A percentile compares a stretch with the other conserved stretches of the same genome.
phyloP scores from a whole-genome alignment of 139 green algal genomes.

The Edaphochlamys debaryana region DNA sequence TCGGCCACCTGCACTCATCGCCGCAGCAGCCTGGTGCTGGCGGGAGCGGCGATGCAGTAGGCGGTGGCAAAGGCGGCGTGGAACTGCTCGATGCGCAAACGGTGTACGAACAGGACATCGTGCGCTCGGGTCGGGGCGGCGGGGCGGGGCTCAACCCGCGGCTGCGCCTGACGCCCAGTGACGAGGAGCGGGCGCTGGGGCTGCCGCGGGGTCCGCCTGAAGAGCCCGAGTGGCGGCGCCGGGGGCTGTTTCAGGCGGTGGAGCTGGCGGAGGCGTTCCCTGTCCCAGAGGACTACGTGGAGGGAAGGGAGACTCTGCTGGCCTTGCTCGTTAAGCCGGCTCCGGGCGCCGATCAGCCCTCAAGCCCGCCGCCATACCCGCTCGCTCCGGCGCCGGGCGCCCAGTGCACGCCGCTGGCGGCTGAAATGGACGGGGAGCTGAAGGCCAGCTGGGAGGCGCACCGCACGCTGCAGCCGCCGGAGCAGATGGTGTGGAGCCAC shows the following conservation, averaged over 20 bases:
- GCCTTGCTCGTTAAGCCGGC: background rate
- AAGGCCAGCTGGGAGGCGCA: conserved; percentile 43
- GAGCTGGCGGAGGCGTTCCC: background rate
- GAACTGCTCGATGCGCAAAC: background rate
- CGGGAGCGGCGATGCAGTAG: too few species aligned
- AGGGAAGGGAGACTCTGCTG: conserved; percentile 11
- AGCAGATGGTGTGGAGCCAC: too few species aligned
- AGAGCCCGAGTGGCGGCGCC: background rate
- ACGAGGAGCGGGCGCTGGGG: conserved; percentile 38
- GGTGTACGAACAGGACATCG: background rate
- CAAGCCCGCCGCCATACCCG: background rate
- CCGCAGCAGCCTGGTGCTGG: background rate
- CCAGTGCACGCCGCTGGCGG: conserved; percentile 20
- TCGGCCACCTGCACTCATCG: too few species aligned
- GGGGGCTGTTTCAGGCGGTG: background rate
- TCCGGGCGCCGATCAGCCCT: too few species aligned
- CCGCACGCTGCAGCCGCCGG: background rate
- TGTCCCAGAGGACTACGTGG: conserved; percentile 3
- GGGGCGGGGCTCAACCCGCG: conserved; percentile 25
- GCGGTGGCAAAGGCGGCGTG: background rate
- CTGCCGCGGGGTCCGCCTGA: too few species aligned
- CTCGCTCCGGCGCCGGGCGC: background rate
- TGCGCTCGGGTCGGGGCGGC: background rate
- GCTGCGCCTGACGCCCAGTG: conserved; percentile 19
- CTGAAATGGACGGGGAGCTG: conserved; percentile 51